Conservation (phyloP, 2,329 filamentous ascomycete species). For the Balansia obtecta region DNA sequence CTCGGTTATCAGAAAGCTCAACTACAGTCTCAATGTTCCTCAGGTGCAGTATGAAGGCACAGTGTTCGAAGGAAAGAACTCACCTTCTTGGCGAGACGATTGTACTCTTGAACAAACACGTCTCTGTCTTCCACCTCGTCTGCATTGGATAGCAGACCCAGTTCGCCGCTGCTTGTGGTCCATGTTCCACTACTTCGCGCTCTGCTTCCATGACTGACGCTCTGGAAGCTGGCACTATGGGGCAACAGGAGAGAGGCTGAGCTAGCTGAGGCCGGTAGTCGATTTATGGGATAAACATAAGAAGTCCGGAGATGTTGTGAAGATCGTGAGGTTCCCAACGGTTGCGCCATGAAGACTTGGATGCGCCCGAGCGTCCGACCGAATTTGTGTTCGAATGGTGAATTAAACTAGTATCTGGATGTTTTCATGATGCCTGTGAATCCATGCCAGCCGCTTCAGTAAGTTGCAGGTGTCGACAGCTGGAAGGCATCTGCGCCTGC, state of each 20-base stretch:
- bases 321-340: conserved; percentile 7
- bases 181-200: conserved; percentile 40
- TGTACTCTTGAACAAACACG: conserved; percentile 44
- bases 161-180: conserved; percentile 42
- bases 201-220: conserved; percentile 11
- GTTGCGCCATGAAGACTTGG: conserved; percentile 14
- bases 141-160: conserved; percentile 32
- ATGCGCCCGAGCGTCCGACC: neutral
- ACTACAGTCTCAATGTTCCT: neutral
- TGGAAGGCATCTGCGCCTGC: neutral
- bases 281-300: conserved; percentile 7
- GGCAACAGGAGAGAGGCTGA: conserved; percentile 14
- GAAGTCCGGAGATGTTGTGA: conserved; percentile 10
- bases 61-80: neutral
- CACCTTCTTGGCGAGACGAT: conserved; percentile 46
- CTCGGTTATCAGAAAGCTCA: neutral
- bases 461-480: neutral
- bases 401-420: neutral
- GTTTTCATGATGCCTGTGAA: neutral
- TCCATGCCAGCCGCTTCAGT: neutral
- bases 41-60: neutral
- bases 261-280: conserved; percentile 14
- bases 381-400: neutral
- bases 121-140: conserved; percentile 37
- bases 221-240: conserved; percentile 15